These are phyloP conservation scores for Candida incommunis DNA, from an alignment of 805 yeast species.

Conservation along the genomic window DNA sequence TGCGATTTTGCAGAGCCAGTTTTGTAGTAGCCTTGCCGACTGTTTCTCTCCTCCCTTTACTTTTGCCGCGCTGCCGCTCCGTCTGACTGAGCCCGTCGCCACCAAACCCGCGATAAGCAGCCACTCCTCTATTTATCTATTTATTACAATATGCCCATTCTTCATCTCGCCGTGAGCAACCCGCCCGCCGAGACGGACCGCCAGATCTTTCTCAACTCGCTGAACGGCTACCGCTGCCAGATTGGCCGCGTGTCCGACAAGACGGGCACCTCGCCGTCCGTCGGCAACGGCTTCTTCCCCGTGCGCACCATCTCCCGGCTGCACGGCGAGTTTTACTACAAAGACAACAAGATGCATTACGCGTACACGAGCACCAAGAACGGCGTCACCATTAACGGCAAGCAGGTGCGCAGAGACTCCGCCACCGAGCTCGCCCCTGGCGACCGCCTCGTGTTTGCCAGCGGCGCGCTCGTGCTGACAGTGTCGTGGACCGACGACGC, in stretches of 20 bases:
- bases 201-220: constrained; percentile 2
- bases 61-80: no score
- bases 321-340: not conserved
- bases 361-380: not conserved
- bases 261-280: not conserved
- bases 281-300: not conserved
- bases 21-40: no score
- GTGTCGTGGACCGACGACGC: constrained; percentile 11
- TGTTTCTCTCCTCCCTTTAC: no score
- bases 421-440: not conserved
- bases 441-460: constrained; percentile 11
- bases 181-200: no score
- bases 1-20: no score
- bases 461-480: constrained; percentile 20
- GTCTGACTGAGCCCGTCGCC: no score
- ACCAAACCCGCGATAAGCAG: no score
- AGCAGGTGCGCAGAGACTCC: not conserved
- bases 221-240: not conserved
- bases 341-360: not conserved
- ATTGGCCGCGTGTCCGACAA: not conserved
- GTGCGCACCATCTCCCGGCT: not conserved
- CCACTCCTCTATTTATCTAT: no score
- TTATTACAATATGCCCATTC: no score
- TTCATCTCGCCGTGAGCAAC: no score
- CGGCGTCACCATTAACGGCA: not conserved